Conservation (phyloP, 257 asterid species). For the Solanum clarkiae region DNA sequence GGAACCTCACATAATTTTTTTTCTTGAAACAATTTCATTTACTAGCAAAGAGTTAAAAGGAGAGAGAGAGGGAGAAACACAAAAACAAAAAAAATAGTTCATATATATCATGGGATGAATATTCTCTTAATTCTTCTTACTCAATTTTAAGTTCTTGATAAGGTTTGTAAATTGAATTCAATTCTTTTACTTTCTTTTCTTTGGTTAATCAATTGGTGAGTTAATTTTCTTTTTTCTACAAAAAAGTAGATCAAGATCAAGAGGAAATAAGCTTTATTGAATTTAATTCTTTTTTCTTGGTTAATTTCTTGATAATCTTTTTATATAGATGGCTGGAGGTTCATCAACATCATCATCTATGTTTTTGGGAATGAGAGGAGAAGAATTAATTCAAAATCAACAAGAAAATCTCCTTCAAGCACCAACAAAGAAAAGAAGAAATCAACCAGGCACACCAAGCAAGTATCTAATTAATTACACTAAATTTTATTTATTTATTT, state of each 20-base stretch:
- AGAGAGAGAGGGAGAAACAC: background rate
- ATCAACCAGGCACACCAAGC: conserved; percentile 83
- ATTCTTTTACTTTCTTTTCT: background rate
- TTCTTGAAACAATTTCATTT: conserved; percentile 25
- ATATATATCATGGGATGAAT: background rate
- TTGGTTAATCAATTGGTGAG: background rate
- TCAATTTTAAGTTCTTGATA: background rate
- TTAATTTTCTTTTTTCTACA: background rate
- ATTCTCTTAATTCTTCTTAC: background rate
- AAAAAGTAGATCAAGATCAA: background rate
- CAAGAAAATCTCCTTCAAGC: conserved; percentile 26
- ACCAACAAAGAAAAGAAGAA: conserved; percentile 37
- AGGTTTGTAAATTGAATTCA: background rate
- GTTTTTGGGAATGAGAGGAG: background rate
- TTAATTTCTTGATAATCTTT: background rate
- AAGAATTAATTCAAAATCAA: background rate
- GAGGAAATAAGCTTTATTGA: background rate
- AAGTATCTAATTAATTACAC: conserved; percentile 18
- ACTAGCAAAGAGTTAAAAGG: conserved; percentile 19
- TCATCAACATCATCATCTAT: background rate
- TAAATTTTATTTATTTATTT: background rate
- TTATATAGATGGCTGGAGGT: background rate
- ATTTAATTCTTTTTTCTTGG: background rate
- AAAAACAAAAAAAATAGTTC: background rate
- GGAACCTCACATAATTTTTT: conserved; percentile 28